phyloP scores from a whole-genome alignment of 768 basidiomycete species.

The Lepiota subincarnata region DNA sequence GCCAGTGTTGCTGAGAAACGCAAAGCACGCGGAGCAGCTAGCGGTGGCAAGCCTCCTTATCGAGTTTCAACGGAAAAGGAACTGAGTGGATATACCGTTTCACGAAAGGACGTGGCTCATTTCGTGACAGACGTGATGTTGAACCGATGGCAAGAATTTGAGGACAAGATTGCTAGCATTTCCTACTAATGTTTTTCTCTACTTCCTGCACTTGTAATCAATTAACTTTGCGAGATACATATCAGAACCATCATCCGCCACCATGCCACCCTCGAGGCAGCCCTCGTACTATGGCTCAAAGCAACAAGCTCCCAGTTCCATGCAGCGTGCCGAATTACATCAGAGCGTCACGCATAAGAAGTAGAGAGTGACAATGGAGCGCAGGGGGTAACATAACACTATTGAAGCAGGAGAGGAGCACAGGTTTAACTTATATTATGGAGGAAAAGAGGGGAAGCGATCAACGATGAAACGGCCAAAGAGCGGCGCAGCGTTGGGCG shows the following conservation, averaged over 20 bases:
- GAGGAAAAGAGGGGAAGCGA: too few species aligned
- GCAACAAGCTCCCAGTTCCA: too few species aligned
- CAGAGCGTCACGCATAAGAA: not conserved
- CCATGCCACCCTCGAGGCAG: too few species aligned
- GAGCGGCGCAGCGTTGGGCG: too few species aligned
- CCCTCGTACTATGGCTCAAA: too few species aligned
- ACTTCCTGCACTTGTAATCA: not conserved
- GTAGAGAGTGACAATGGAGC: not conserved
- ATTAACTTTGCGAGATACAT: too few species aligned
- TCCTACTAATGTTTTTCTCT: constrained; percentile 36
- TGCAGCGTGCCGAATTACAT: too few species aligned
- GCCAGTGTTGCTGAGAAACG: constrained; percentile 37
- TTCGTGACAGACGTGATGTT: constrained; percentile 49
- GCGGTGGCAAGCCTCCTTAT: constrained; percentile 32
- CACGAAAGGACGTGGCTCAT: constrained; percentile 62
- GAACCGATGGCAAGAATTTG: constrained; percentile 48
- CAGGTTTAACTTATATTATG: too few species aligned
- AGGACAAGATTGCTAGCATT: constrained; percentile 45
- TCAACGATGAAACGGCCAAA: too few species aligned
- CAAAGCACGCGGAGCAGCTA: not conserved
- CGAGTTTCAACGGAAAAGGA: constrained; percentile 35
- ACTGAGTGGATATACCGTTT: constrained; percentile 48
- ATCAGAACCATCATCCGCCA: too few species aligned
- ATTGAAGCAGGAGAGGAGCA: not conserved
- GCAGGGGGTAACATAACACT: too few species aligned